Evolutionary conservation across 495 filamentous ascomycete species (phyloP).

Genomic region (Penicillium cinerascens): DNA sequence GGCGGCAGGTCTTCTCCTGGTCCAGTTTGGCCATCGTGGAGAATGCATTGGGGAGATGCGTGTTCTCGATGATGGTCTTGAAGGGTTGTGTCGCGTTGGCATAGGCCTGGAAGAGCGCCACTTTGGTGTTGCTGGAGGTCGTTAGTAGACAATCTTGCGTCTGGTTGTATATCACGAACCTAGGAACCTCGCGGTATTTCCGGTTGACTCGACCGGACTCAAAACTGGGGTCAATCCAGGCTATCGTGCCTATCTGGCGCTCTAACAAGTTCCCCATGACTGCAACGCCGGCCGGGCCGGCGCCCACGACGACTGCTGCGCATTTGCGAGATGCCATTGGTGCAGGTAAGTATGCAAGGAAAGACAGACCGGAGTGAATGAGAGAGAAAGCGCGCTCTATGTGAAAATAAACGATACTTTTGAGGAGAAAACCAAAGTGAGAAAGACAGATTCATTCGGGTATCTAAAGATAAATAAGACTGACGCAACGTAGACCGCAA

Average conservation of each 20-base stretch:
- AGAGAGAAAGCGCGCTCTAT: neutral
- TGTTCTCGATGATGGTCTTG: conserved; percentile 42
- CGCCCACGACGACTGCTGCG: conserved; percentile 54
- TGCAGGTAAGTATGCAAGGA: neutral
- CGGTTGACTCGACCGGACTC: conserved; percentile 49
- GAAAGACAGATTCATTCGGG: conserved; percentile 21
- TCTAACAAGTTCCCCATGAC: conserved; percentile 55
- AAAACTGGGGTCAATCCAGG: conserved; percentile 54
- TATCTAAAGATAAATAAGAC: conserved; percentile 20
- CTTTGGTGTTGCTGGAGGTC: conserved; percentile 45
- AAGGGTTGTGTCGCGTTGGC: conserved; percentile 48
- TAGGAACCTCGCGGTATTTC: conserved; percentile 56
- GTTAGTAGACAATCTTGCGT: conserved; percentile 8
- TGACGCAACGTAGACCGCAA: conserved; percentile 11
- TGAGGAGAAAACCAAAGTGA: conserved; percentile 1
- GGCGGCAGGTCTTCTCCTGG: conserved; percentile 50
- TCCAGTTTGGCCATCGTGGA: conserved; percentile 49
- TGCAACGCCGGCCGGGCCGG: conserved; percentile 55
- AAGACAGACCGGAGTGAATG: conserved; percentile 1
- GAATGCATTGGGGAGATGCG: conserved; percentile 48
- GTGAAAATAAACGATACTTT: neutral
- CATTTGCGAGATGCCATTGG: conserved; percentile 38
- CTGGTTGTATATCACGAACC: conserved; percentile 29
- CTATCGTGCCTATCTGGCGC: conserved; percentile 44
- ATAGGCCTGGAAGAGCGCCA: conserved; percentile 50